Percentiles rank a stretch among this genome's conserved stretches.
Evolutionary conservation across 75 land plant species (phyloP).

Genomic region (Cupressus sempervirens): DNA sequence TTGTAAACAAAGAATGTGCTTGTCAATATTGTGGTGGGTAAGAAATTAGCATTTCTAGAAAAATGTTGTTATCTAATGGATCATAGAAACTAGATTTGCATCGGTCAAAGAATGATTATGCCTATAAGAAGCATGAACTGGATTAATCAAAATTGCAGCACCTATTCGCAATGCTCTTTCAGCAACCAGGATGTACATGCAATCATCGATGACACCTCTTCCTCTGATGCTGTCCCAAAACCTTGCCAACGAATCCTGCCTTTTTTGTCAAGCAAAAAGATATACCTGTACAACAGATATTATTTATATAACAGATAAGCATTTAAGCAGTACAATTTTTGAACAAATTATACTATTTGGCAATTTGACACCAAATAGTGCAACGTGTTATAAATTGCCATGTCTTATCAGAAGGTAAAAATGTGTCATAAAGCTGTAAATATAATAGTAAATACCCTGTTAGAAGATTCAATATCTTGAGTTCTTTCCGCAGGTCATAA

Average conservation of each 20-base stretch:
- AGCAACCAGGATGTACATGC: constrained; percentile 66
- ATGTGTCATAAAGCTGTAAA: neutral
- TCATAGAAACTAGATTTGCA: neutral
- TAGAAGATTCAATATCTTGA: constrained; percentile 79
- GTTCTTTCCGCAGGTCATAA: constrained; percentile 74
- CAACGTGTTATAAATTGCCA: neutral
- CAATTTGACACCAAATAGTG: neutral
- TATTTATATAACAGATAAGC: neutral
- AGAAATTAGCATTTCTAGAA: neutral
- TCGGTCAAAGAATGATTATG: neutral
- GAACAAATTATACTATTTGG: neutral
- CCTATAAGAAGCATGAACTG: neutral
- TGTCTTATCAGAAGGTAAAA: neutral
- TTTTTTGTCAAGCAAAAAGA: constrained; percentile 67
- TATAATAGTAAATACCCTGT: constrained; percentile 75
- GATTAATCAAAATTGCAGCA: neutral
- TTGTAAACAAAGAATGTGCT: neutral
- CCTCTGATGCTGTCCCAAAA: constrained; percentile 68
- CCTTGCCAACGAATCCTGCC: constrained; percentile 96
- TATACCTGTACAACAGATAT: constrained; percentile 54
- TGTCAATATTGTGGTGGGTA: neutral
- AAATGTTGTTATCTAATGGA: neutral
- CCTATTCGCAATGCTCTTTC: constrained; percentile 36
- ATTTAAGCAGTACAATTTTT: neutral
- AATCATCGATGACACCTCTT: constrained; percentile 66